These are phyloP conservation scores for Suillus ampliporus DNA, from an alignment of 768 basidiomycete genomes.

Conservation along the genomic window DNA sequence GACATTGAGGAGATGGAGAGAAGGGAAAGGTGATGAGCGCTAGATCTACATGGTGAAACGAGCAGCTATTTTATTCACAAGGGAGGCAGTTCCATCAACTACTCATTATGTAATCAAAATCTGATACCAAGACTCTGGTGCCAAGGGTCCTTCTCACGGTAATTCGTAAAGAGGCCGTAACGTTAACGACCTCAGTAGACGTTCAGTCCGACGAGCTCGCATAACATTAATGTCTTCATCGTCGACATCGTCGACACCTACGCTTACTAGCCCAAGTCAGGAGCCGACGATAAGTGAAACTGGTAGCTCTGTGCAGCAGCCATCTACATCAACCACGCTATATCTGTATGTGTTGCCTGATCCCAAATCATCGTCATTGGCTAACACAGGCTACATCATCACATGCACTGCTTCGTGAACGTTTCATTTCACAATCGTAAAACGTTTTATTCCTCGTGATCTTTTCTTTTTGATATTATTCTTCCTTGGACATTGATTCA, in stretches of 20 bases:
- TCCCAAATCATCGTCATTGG: constrained; percentile 13
- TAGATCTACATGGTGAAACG: constrained; percentile 1
- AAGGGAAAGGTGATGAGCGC: constrained; percentile 5
- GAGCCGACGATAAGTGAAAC: background rate
- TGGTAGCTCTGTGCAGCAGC: background rate
- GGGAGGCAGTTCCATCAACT: constrained; percentile 31
- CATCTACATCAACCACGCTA: constrained; percentile 28
- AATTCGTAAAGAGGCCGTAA: constrained; percentile 5
- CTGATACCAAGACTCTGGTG: constrained; percentile 1
- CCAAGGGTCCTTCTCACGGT: constrained; percentile 9
- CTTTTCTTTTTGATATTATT: background rate
- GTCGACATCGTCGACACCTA: constrained; percentile 8
- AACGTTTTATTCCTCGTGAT: constrained; percentile 4
- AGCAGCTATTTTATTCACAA: constrained; percentile 10
- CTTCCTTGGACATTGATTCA: background rate
- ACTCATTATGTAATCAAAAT: constrained; percentile 20
- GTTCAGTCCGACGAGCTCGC: constrained; percentile 5
- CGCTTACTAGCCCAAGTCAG: background rate
- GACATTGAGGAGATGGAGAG: constrained; percentile 22
- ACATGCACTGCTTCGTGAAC: constrained; percentile 8
- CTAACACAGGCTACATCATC: constrained; percentile 10
- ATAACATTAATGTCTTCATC: constrained; percentile 11
- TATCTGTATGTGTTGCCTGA: constrained; percentile 37
- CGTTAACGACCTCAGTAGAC: background rate
- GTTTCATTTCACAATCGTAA: background rate